Evolutionary conservation across 805 yeast genomes (phyloP).

Genomic region (Metschnikowia hibisci): DNA sequence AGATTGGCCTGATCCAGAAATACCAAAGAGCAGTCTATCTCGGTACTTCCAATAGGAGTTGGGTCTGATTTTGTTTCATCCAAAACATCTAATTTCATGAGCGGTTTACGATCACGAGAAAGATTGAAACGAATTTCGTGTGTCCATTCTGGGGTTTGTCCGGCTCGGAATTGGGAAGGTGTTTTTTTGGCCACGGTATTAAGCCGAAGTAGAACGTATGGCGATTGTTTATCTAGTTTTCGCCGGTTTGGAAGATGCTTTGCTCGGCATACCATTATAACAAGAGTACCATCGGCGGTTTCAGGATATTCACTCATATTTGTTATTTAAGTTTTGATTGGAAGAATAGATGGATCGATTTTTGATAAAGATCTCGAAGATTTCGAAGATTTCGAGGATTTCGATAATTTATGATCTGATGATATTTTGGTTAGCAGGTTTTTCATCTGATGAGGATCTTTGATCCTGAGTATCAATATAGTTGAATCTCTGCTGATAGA

Average conservation of each 20-base stretch:
- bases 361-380: no score
- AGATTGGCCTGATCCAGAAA: slow-evolving; percentile 47
- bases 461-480: background rate
- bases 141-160: slow-evolving; percentile 91
- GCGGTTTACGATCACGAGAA: slow-evolving; percentile 58
- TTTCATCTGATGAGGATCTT: no score
- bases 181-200: slow-evolving; percentile 82
- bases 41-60: slow-evolving; percentile 77
- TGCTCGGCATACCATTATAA: slow-evolving; percentile 75
- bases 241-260: slow-evolving; percentile 83
- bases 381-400: no score
- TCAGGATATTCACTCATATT: slow-evolving; percentile 20
- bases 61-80: slow-evolving; percentile 88
- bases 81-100: slow-evolving; percentile 67
- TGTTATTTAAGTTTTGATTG: no score
- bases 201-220: slow-evolving; percentile 78
- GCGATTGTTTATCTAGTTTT: slow-evolving; percentile 88
- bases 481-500: background rate
- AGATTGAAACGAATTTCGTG: slow-evolving; percentile 67
- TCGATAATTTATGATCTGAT: no score
- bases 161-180: slow-evolving; percentile 76
- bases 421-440: no score
- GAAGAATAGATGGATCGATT: no score
- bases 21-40: slow-evolving; percentile 72
- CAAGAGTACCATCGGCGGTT: slow-evolving; percentile 52